Evolutionary conservation across 805 yeast species (phyloP).

Genomic region (Wickerhamomyces tratensis): DNA sequence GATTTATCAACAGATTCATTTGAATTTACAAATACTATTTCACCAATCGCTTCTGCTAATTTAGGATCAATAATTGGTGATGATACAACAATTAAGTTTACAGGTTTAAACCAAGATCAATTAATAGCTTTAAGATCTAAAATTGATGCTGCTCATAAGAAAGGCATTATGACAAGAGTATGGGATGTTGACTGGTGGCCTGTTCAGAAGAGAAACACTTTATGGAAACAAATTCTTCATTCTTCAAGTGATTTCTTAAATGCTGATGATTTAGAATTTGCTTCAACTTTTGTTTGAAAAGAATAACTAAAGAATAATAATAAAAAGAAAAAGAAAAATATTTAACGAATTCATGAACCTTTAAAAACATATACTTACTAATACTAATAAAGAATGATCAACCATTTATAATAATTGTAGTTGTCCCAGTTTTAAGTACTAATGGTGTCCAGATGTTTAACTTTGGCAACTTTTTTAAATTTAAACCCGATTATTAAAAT

Average conservation of each 20-base stretch:
- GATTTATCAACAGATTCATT: background rate
- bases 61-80: slow-evolving; percentile 22
- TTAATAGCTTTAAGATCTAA: slow-evolving; percentile 19
- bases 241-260: slow-evolving; percentile 53
- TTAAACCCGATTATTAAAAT: too few relatives aligned
- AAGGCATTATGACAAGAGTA: slow-evolving; percentile 47
- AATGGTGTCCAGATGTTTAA: too few relatives aligned
- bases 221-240: slow-evolving; percentile 40
- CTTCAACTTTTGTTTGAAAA: slow-evolving; percentile 8
- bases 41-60: slow-evolving; percentile 37
- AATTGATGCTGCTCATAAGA: slow-evolving; percentile 34
- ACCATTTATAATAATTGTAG: too few relatives aligned
- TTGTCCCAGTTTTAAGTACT: too few relatives aligned
- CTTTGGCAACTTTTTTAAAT: too few relatives aligned
- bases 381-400: too few relatives aligned
- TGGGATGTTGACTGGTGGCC: slow-evolving; percentile 81
- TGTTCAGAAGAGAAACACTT: slow-evolving; percentile 27
- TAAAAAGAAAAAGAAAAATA: too few relatives aligned
- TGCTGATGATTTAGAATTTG: slow-evolving; percentile 50
- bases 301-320: background rate
- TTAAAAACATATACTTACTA: too few relatives aligned
- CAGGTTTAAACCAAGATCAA: slow-evolving; percentile 29
- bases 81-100: slow-evolving; percentile 5
- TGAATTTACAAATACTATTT: slow-evolving; percentile 14
- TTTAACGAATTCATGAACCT: too few relatives aligned